Conservation (phyloP, 176 grass and related monocot genomes). For the Pontederia paniculata region DNA sequence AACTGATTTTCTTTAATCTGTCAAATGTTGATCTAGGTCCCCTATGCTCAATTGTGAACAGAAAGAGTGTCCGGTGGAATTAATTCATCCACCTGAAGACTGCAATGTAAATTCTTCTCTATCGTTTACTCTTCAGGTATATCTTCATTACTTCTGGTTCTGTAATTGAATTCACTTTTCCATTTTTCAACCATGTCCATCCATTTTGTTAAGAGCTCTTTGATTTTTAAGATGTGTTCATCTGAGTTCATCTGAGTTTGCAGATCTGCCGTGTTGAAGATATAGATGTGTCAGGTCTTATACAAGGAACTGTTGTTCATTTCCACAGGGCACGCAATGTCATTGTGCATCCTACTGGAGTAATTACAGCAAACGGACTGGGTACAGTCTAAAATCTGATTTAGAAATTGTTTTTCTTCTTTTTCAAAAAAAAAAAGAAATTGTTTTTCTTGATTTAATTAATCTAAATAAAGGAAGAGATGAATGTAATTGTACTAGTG, state of each 20-base stretch:
- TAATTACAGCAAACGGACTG: slow-evolving; percentile 64
- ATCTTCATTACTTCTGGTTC: neutral
- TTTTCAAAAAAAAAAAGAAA: no score
- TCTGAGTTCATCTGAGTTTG: slow-evolving; percentile 18
- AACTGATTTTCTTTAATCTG: neutral
- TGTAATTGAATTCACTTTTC: neutral
- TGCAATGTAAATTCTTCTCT: slow-evolving; percentile 97
- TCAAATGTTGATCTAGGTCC: slow-evolving; percentile 46
- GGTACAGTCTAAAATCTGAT: slow-evolving; percentile 30
- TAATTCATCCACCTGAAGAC: slow-evolving; percentile 96
- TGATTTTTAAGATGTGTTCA: slow-evolving; percentile 9
- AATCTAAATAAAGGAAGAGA: no score
- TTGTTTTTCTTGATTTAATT: neutral
- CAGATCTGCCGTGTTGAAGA: slow-evolving; percentile 99
- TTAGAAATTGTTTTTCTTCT: neutral
- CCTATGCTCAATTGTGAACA: slow-evolving; percentile 88
- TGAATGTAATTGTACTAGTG: no score
- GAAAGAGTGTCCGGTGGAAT: slow-evolving; percentile 71
- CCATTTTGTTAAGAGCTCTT: neutral
- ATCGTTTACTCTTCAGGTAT: slow-evolving; percentile 93
- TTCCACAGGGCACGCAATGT: slow-evolving; percentile 84
- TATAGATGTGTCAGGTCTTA: slow-evolving; percentile 82
- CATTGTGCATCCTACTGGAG: slow-evolving; percentile 65
- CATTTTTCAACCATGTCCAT: neutral
- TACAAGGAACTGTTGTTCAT: slow-evolving; percentile 94